Percentiles rank a stretch among this genome's conserved stretches.
Evolutionary conservation across 148 eudicot genomes (phyloP).

Genomic region (Vaccinium myrtillus): DNA sequence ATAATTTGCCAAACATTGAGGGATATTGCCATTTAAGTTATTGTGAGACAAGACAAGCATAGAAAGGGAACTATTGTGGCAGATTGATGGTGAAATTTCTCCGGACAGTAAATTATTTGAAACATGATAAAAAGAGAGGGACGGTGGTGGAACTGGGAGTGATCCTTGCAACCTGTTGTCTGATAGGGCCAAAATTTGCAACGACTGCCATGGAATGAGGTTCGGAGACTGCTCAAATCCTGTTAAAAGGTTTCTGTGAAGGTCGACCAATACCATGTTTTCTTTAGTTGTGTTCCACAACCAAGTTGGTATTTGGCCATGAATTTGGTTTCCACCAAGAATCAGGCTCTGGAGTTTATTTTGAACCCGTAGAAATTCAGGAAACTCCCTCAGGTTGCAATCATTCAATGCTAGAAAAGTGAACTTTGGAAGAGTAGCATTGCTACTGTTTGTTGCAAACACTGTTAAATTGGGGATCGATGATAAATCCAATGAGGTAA

Average conservation of each 20-base stretch:
- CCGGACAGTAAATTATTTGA: no score
- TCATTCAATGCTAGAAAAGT: neutral
- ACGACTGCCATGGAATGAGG: neutral
- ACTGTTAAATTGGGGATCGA: neutral
- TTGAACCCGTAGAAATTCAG: neutral
- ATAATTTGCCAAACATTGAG: neutral
- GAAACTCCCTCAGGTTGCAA: neutral
- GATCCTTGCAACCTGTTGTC: neutral
- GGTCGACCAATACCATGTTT: neutral
- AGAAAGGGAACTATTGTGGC: neutral
- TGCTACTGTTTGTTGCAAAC: neutral
- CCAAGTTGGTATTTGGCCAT: neutral
- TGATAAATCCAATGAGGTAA: accelerated
- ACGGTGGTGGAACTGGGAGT: neutral
- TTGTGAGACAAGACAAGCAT: neutral
- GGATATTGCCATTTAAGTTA: no score
- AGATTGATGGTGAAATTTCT: neutral
- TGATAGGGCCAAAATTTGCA: neutral
- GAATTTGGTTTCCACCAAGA: neutral
- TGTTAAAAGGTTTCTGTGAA: accelerated
- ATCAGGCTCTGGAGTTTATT: neutral
- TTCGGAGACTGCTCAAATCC: neutral
- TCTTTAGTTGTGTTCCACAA: neutral
- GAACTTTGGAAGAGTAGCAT: neutral
- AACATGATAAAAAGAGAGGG: no score